Evolutionary conservation across 352 stramenopile genomes (phyloP).

Genomic region (Phytophthora sp.): DNA sequence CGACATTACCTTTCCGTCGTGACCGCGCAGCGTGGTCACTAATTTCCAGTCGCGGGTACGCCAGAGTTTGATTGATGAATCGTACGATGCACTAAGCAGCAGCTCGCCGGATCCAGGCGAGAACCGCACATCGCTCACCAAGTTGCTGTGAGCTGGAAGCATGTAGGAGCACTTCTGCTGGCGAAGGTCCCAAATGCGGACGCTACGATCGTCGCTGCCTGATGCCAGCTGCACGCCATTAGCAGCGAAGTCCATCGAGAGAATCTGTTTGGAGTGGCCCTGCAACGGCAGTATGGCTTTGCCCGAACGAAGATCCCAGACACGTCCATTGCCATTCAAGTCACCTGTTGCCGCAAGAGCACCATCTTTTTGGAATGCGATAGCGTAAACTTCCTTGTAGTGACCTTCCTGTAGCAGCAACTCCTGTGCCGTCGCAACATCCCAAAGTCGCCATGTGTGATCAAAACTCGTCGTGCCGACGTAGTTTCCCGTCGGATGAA

Average conservation of each 20-base stretch:
- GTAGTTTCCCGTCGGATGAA: constrained; percentile 94
- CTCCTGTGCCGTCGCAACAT: constrained; percentile 92
- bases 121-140: constrained; percentile 94
- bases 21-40: constrained; percentile 88
- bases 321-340: constrained; percentile 91
- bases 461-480: constrained; percentile 97
- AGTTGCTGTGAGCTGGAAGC: constrained; percentile 94
- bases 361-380: constrained; percentile 96
- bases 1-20: constrained; percentile 96
- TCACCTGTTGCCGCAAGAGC: constrained; percentile 94
- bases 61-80: constrained; percentile 95
- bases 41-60: constrained; percentile 93
- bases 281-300: constrained; percentile 91
- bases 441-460: constrained; percentile 98
- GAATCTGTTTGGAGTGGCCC: constrained; percentile 96
- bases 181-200: constrained; percentile 97
- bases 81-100: constrained; percentile 93
- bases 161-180: constrained; percentile 91
- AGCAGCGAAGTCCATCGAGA: constrained; percentile 92
- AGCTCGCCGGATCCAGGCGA: constrained; percentile 85
- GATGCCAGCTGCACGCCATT: constrained; percentile 95
- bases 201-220: constrained; percentile 95
- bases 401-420: constrained; percentile 97
- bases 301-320: constrained; percentile 97
- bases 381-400: constrained; percentile 94